Evolutionary conservation across 768 basidiomycete species (phyloP), one percentile per base, ranked within the genome.

Genomic region (Thelephora ganbajun): DNA sequence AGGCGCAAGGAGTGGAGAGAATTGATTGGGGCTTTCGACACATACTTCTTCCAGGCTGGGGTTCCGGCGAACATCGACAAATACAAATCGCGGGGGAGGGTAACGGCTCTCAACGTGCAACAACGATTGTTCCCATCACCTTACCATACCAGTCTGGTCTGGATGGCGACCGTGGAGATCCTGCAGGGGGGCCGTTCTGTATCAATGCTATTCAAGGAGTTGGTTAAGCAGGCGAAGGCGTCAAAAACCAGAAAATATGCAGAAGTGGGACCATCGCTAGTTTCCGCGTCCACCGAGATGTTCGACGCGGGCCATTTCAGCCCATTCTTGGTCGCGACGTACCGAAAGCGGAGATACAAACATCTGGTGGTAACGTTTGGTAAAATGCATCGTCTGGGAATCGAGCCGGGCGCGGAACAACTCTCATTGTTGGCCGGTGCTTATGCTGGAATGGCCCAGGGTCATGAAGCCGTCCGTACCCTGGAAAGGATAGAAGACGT

Each of bases 361-460:
- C 9, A 18, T 9, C 16, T 41, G 39, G 22, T 41, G 39, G 11
- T 14, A 7, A 4, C 22, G 14, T 41, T 83, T 35, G 52, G 52
- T n/a, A 77, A 82, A 55, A 80, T 83, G 76, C 42, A 65, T 3
- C 45, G 54, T 6, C 54, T 71, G 0, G 71, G 70, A 3, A 51
- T 83, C 23, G 45, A 54, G 5, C 79, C 79, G 0, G 60, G 60
- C 19, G 54, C 67, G 6, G 58, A 70, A n/a, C 70, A 75, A 34
- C 71, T 71, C 54, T 72, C 73, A n/a, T 66, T 71, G 26, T 55
- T 77, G 30, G 71, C 70, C 0, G 67, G 70, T 1, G 61, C 59
- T 11, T 78, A 70, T 53, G 73, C 74, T 12, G 58, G 63, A 13
- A 45, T 48, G 13, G 71, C 69, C 1, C 62, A 72, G 16, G 16